Conservation (phyloP, 768 basidiomycete genomes). For the Leccinum imitatum region DNA sequence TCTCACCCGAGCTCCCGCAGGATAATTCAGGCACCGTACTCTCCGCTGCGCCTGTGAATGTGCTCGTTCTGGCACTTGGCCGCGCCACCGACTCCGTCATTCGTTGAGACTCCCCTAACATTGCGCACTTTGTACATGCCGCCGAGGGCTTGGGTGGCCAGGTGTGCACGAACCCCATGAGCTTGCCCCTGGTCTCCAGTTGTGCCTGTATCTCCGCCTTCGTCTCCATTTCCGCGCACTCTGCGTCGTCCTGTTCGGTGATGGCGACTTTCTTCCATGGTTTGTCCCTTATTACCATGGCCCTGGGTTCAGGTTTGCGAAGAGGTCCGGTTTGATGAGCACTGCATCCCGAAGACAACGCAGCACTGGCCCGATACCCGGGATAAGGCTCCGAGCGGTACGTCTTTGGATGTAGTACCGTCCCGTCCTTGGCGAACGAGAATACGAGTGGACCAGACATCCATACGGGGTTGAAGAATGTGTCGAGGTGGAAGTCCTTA, state of each 20-base stretch:
- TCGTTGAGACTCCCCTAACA: neutral
- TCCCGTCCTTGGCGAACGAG: slow-evolving; percentile 20
- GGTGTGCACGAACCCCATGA: slow-evolving; percentile 12
- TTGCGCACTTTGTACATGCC: slow-evolving; percentile 9
- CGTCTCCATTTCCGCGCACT: slow-evolving; percentile 9
- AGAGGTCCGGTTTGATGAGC: neutral
- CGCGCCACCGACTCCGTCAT: neutral
- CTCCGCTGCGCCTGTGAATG: neutral
- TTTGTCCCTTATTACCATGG: slow-evolving; percentile 10
- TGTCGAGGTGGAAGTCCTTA: slow-evolving; percentile 50
- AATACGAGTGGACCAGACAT: slow-evolving; percentile 26
- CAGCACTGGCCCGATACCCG: neutral
- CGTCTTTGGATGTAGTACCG: slow-evolving; percentile 10
- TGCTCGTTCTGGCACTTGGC: neutral
- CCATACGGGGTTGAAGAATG: slow-evolving; percentile 44
- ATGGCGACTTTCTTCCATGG: slow-evolving; percentile 32
- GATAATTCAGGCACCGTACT: slow-evolving; percentile 10
- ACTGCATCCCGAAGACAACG: neutral
- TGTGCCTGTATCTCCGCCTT: neutral
- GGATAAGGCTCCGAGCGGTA: neutral
- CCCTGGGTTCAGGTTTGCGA: neutral
- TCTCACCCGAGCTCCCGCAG: slow-evolving; percentile 14
- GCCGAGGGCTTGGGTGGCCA: slow-evolving; percentile 25
- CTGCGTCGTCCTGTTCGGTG: slow-evolving; percentile 28
- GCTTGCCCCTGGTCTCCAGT: neutral